phyloP scores from a whole-genome alignment of 345 rosid species.

The Odontarrhena argentea region DNA sequence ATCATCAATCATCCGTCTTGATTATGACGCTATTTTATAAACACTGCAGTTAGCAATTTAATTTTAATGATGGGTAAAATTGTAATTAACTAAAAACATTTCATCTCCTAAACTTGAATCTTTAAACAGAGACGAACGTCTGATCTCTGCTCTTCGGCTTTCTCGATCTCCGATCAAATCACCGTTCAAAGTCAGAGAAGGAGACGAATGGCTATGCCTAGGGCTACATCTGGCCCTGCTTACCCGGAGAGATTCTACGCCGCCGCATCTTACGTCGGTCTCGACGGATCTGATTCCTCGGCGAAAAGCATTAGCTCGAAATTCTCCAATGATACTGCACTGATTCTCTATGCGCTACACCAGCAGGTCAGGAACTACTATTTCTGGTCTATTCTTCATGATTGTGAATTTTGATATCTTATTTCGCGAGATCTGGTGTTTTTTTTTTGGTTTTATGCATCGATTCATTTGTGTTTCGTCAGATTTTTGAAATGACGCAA shows the following conservation, averaged over 20 bases:
- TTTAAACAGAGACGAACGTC: constrained; percentile 33
- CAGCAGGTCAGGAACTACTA: constrained; percentile 64
- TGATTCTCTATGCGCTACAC: constrained; percentile 83
- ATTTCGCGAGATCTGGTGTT: constrained; percentile 40
- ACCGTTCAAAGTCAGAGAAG: constrained; percentile 31
- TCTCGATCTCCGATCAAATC: constrained; percentile 43
- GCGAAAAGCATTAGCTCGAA: constrained; percentile 60
- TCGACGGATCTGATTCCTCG: constrained; percentile 80
- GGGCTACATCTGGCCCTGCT: constrained; percentile 92
- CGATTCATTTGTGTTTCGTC: constrained; percentile 18
- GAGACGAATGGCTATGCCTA: constrained; percentile 61
- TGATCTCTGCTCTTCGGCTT: constrained; percentile 19
- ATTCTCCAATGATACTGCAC: constrained; percentile 76
- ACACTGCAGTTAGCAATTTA: constrained; percentile 26
- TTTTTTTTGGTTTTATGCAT: background rate
- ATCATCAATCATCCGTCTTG: constrained; percentile 2
- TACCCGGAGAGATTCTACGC: constrained; percentile 96
- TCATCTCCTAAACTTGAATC: constrained; percentile 24
- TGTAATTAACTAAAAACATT: constrained; percentile 1
- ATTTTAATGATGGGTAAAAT: background rate
- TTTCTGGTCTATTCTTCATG: constrained; percentile 21
- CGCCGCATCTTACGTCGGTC: constrained; percentile 87
- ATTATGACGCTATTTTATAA: constrained; percentile 30
- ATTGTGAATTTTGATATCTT: constrained; percentile 8
- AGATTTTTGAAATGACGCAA: constrained; percentile 25